Evolutionary conservation across 1,284 basidiomycete genomes (phyloP), one percentile per base, ranked within the genome.

Genomic region (Phellopilus nigrolimitatus): DNA sequence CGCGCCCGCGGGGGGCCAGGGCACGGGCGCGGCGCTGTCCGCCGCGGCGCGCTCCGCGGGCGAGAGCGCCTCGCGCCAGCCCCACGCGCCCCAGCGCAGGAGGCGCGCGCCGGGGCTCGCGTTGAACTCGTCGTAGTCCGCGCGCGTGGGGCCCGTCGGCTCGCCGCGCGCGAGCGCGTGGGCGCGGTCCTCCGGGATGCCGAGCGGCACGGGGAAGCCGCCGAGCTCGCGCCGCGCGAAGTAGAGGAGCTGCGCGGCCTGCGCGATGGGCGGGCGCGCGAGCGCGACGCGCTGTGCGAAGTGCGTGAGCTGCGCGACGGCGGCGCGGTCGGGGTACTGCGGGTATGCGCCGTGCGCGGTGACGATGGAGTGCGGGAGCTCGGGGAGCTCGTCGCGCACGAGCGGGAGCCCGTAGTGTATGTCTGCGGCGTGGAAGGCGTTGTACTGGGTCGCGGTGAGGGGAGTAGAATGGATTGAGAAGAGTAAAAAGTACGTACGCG

Each of bases 211-310:
- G 19, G 58, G 62, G 51, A 83, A 71, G 0, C 72, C 70, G 8
- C 68, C 59, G 0, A 74, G 58, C 57, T 87, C 82, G 12, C 77
- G 69, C 15, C 79, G 73, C 2, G 80, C 69, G 48, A 84, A 76
- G 63, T 77, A 87, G 39, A 85, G 64, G 8, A 85, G 71, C 46
- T 79, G 80, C 1, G 85, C 84, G 0, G 81, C 76, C 22, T 73
- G 62, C 13, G 78, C 69, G 21, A 77, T 71, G 3, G 77, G 73
- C 0, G 84, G 82, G 0, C 71, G 60, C 47, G 67, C 58, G 30
- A 83, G 63, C 3, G 56, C 30, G 8, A 77, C 60, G 6, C 61
- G 54, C 40, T 70, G 58, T 28, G 68, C 66, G 63, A 73, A 84
- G 60, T 79, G 72, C 2, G 61, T 52, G 22, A 68, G 59, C 3